These are phyloP conservation scores for Trichosporon faecale DNA, from an alignment of 1,284 basidiomycete species.

Conservation along the genomic window DNA sequence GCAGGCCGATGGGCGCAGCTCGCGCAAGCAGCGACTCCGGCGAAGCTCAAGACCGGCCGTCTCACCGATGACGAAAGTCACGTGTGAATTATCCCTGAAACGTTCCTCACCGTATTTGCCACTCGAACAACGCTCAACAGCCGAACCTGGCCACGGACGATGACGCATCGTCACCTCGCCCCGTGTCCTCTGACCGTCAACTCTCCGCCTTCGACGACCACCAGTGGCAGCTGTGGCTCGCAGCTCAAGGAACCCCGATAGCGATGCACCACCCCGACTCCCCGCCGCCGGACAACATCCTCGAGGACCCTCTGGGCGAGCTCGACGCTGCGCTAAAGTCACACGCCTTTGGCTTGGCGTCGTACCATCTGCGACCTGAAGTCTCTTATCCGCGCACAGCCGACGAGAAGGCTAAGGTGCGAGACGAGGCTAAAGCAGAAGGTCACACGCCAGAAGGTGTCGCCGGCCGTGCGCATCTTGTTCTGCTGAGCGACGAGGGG, in stretches of 20 bases:
- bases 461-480: slow-evolving; percentile 28
- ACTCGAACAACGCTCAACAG: not conserved
- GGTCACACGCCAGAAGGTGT: slow-evolving; percentile 23
- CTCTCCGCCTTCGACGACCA: not conserved
- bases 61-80: slow-evolving; percentile 7
- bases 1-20: not conserved
- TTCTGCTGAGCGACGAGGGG: slow-evolving; percentile 28
- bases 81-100: not conserved
- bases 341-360: slow-evolving; percentile 37
- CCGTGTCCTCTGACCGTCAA: not conserved
- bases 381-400: slow-evolving; percentile 33
- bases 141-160: not conserved
- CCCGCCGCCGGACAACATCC: slow-evolving; percentile 32
- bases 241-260: not conserved
- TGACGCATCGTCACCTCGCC: not conserved
- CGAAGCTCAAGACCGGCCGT: not conserved
- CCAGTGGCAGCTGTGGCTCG: not conserved
- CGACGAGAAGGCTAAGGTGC: slow-evolving; percentile 27
- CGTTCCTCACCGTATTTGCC: not conserved
- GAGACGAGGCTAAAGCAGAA: slow-evolving; percentile 12
- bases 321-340: slow-evolving; percentile 31
- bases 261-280: slow-evolving; percentile 7
- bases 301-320: slow-evolving; percentile 41
- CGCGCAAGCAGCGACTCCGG: not conserved
- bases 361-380: slow-evolving; percentile 24